These are phyloP conservation scores for Seiridium unicorne DNA, from an alignment of 2,329 filamentous ascomycete genomes.

Conservation along the genomic window DNA sequence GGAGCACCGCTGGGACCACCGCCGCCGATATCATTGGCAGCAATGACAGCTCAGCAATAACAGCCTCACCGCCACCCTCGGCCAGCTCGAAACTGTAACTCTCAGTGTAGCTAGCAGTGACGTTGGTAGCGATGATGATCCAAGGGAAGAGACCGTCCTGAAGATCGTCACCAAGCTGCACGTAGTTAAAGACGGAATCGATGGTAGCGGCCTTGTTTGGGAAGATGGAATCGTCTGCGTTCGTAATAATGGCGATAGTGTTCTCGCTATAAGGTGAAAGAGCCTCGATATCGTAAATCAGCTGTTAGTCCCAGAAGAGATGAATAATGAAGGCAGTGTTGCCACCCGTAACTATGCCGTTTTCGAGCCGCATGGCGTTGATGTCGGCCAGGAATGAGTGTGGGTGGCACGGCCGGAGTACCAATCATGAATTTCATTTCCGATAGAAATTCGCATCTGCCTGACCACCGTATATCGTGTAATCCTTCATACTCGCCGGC, in stretches of 20 bases:
- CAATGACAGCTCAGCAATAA: background rate
- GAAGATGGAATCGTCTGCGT: constrained; percentile 2
- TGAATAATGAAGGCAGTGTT: constrained; percentile 60
- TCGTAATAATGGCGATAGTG: background rate
- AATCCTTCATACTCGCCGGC: too few relatives aligned
- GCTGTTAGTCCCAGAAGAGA: constrained; percentile 61
- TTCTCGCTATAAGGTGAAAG: background rate
- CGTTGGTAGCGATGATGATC: constrained; percentile 3
- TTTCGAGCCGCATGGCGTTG: constrained; percentile 31
- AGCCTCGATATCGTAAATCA: constrained; percentile 34
- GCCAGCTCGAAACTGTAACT: constrained; percentile 1
- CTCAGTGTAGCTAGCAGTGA: background rate
- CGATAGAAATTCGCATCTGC: too few relatives aligned
- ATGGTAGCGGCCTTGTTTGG: background rate
- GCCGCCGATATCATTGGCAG: background rate
- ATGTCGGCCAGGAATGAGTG: constrained; percentile 47
- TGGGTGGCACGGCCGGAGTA: constrained; percentile 44
- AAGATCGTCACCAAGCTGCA: constrained; percentile 1
- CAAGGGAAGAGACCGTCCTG: background rate
- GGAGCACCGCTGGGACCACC: background rate
- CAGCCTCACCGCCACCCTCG: background rate
- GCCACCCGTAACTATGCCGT: constrained; percentile 42
- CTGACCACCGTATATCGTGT: too few relatives aligned
- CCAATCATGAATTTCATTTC: too few relatives aligned
- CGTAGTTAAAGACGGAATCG: constrained; percentile 5